A percentile compares a stretch with the other conserved stretches of the same genome.
phyloP scores from a whole-genome alignment of 768 basidiomycete species.

The Macrolepiota albuminosa region DNA sequence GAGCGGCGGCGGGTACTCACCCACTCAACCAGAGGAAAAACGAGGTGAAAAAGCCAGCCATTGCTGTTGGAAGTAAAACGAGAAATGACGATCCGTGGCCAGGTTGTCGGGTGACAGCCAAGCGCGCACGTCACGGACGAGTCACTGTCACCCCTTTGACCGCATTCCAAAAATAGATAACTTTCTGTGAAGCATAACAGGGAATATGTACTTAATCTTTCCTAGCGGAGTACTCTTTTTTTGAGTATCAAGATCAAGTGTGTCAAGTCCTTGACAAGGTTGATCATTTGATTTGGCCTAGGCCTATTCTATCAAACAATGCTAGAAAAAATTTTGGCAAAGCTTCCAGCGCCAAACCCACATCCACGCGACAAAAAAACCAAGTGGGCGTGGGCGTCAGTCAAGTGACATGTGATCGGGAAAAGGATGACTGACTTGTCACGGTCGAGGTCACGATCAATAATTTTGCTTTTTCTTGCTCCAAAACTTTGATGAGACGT shows the following conservation, averaged over 20 bases:
- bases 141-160: neutral
- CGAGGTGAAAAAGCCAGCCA: slow-evolving; percentile 38
- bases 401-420: neutral
- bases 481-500: neutral
- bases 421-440: neutral
- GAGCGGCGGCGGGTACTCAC: slow-evolving; percentile 16
- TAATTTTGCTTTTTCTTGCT: slow-evolving; percentile 2
- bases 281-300: too few relatives aligned
- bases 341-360: too few relatives aligned
- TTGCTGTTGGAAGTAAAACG: slow-evolving; percentile 15
- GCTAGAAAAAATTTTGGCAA: too few relatives aligned
- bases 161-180: neutral
- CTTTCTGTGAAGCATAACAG: too few relatives aligned
- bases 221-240: too few relatives aligned
- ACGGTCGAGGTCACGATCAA: slow-evolving; percentile 1
- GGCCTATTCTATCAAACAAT: too few relatives aligned
- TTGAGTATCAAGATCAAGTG: too few relatives aligned
- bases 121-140: neutral
- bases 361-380: too few relatives aligned
- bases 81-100: neutral
- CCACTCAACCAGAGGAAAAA: slow-evolving; percentile 44
- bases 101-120: slow-evolving; percentile 1
- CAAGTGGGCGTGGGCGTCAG: too few relatives aligned
- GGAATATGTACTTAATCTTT: too few relatives aligned
- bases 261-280: too few relatives aligned